Conservation (phyloP, 257 asterid genomes). For the Solanum okadae region DNA sequence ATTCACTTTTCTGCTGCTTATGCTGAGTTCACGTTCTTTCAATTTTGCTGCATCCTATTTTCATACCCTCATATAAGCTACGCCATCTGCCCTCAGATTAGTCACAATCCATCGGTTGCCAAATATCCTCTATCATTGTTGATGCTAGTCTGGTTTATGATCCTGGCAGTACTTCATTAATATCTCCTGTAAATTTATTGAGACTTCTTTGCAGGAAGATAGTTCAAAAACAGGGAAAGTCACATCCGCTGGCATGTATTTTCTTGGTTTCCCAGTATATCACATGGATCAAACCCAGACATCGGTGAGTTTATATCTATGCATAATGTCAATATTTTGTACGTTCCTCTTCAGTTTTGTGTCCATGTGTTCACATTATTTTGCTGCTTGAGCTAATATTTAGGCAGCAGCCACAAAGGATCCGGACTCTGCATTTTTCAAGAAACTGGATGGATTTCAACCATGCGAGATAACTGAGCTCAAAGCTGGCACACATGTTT, state of each 20-base stretch:
- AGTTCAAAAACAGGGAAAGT: constrained; percentile 79
- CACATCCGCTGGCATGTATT: constrained; percentile 90
- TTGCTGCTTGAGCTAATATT: constrained; percentile 4
- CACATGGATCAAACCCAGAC: constrained; percentile 66
- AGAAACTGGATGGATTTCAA: constrained; percentile 90
- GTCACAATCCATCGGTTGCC: not conserved
- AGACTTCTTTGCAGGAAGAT: constrained; percentile 56
- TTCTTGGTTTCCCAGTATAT: constrained; percentile 89
- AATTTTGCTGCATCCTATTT: not conserved
- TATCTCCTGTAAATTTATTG: not conserved
- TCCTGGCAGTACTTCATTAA: not conserved
- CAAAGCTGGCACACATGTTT: constrained; percentile 80
- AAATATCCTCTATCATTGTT: not conserved
- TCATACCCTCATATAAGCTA: not conserved
- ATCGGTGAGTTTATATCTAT: constrained; percentile 44
- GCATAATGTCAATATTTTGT: not conserved
- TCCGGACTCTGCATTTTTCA: constrained; percentile 89
- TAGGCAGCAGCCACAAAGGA: constrained; percentile 69
- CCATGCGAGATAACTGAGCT: constrained; percentile 89
- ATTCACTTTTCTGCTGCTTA: not conserved
- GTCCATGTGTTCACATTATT: not conserved
- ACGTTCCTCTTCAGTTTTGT: not conserved
- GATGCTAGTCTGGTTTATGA: not conserved
- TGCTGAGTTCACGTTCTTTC: not conserved
- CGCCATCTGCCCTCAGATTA: not conserved